Evolutionary conservation across 2,329 filamentous ascomycete genomes (phyloP), one percentile per base, ranked within the genome.

Genomic region (Penicillium vulpinum): DNA sequence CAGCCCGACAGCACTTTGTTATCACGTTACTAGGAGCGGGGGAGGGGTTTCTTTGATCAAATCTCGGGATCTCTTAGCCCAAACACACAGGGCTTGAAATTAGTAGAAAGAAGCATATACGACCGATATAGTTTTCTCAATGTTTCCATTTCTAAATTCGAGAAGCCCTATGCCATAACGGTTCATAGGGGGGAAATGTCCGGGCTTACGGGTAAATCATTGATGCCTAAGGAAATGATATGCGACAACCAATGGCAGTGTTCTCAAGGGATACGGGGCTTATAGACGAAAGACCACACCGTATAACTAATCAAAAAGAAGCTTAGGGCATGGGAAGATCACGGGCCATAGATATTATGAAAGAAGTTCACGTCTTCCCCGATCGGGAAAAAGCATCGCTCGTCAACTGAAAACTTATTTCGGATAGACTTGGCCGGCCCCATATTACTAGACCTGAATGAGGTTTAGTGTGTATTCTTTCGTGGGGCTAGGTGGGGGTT

Each of bases 361-460:
- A 5, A 2, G 28, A 29, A 8, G 6, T 29, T 24, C 48, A 22
- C 48, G 29, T 35, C 28, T 44, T 44, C 41, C 62, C 60, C 28
- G 39, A 59, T 61, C 50, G 28, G 61, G 62, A 43, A 64, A 64
- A 62, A 53, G 62, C 58, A 59, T 50, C 33, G 49, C 62, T 63
- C 47, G 61, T 62, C 56, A 26, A 15, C 31, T 55, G 48, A 43
- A n/a, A 51, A 54, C 41, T 59, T 44, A 56, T 51, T 49, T 35
- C 10, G 47, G 43, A 45, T 61, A 53, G 51, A 31, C 38, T 51
- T 44, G 28, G 7, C 29, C 4, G 13, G 31, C 18, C 22, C 50
- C 50, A 38, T 15, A 22, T 4, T 7, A 15, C 40, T 52, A 46
- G 40, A 6, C 22, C 22, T 5, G 3, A n/a, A 46, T 5, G 1